Percentiles rank a stretch among this genome's conserved stretches.
phyloP scores from a whole-genome alignment of 75 land plant species.

The Isoetes taiwanensis region DNA sequence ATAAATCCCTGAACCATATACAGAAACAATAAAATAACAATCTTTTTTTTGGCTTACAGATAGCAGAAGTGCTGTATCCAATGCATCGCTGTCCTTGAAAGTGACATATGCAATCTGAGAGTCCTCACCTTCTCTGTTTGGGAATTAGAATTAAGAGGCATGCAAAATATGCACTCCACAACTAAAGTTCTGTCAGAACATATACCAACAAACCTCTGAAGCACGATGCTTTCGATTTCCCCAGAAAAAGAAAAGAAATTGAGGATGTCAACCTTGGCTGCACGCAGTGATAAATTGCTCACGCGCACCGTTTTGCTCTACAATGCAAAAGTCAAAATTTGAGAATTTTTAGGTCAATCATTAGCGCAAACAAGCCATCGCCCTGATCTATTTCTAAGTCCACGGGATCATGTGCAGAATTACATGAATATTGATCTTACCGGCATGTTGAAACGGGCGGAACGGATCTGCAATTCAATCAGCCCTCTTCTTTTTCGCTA shows the following conservation, averaged over 20 bases:
- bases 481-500: too few relatives aligned
- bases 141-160: background rate
- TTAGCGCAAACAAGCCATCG: too few relatives aligned
- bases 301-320: constrained; percentile 78
- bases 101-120: background rate
- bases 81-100: background rate
- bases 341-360: too few relatives aligned
- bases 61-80: background rate
- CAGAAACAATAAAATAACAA: background rate
- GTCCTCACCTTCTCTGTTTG: background rate
- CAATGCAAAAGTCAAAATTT: too few relatives aligned
- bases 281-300: constrained; percentile 56
- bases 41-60: background rate
- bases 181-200: background rate
- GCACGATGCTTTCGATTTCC: constrained; percentile 65
- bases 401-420: too few relatives aligned
- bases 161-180: background rate
- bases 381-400: too few relatives aligned
- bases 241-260: constrained; percentile 98
- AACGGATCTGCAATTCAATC: too few relatives aligned
- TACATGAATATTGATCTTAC: too few relatives aligned
- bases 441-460: too few relatives aligned
- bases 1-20: too few relatives aligned
- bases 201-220: constrained; percentile 26
- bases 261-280: constrained; percentile 66